Conservation (phyloP, 345 rosid genomes). For the Eucalyptus shirleyi region DNA sequence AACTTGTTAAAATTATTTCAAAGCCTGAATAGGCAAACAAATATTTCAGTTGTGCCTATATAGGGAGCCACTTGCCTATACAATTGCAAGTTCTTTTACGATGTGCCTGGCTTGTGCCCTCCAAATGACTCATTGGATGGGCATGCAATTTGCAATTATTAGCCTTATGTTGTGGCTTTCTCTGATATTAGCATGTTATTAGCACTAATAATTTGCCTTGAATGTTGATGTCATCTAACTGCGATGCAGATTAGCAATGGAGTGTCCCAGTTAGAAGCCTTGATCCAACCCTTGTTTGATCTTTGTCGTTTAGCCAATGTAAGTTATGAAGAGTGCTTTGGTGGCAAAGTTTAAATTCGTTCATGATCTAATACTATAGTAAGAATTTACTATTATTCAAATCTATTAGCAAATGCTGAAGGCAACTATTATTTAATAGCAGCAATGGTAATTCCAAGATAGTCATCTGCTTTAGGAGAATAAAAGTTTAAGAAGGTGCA, state of each 20-base stretch:
- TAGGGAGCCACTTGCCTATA: neutral
- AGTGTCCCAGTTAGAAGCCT: constrained; percentile 36
- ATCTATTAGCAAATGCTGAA: neutral
- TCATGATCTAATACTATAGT: neutral
- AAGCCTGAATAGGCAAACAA: neutral
- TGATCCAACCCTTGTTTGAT: constrained; percentile 57
- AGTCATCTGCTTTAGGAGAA: neutral
- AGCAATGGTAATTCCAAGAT: neutral
- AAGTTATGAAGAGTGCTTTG: constrained; percentile 2
- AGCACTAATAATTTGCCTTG: neutral
- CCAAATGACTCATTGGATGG: neutral
- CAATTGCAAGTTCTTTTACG: neutral
- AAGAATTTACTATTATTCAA: neutral
- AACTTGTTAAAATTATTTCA: neutral
- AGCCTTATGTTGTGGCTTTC: neutral
- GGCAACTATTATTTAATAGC: neutral
- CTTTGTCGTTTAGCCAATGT: constrained; percentile 58
- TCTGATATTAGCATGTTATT: neutral
- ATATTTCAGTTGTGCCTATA: neutral
- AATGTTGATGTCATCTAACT: neutral
- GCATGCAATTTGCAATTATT: neutral
- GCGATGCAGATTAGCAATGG: constrained; percentile 52
- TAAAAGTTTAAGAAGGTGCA: neutral
- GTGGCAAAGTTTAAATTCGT: neutral
- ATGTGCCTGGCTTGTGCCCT: neutral